These are phyloP conservation scores for Isochrysis galbana DNA, from an alignment of 78 protist species.

Conservation along the genomic window DNA sequence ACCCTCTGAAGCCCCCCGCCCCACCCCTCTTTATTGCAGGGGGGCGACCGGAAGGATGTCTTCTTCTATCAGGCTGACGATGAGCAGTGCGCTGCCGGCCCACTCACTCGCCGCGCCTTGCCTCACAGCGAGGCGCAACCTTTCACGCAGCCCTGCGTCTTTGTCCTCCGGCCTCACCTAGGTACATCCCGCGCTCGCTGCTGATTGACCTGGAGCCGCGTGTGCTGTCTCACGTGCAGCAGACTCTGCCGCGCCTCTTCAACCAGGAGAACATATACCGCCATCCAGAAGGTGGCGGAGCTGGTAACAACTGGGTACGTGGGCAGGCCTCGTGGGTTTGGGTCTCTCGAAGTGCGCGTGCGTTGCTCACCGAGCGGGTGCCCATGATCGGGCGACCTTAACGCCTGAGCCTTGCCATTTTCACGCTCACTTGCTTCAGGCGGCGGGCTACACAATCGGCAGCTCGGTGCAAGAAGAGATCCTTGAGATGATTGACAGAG, in stretches of 20 bases:
- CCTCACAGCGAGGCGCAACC: neutral
- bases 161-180: neutral
- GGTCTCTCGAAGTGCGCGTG: neutral
- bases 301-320: constrained; percentile 98
- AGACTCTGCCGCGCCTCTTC: constrained; percentile 8
- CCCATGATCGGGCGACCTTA: too few species aligned
- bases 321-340: constrained; percentile 61
- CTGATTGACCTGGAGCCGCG: constrained; percentile 97
- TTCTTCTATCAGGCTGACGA: constrained; percentile 99
- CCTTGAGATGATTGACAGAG: constrained; percentile 91
- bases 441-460: constrained; percentile 61
- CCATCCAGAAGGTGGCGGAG: constrained; percentile 88
- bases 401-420: too few species aligned
- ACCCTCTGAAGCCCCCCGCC: neutral
- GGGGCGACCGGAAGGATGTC: constrained; percentile 97
- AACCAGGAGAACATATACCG: constrained; percentile 87
- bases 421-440: too few species aligned
- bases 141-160: neutral
- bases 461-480: constrained; percentile 68
- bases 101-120: neutral
- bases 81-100: constrained; percentile 87
- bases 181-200: constrained; percentile 31
- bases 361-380: neutral
- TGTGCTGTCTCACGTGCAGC: constrained; percentile 54
- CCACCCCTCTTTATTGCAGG: constrained; percentile 15